Evolutionary conservation across 257 asterid species (phyloP).

Genomic region (Solanum boliviense): DNA sequence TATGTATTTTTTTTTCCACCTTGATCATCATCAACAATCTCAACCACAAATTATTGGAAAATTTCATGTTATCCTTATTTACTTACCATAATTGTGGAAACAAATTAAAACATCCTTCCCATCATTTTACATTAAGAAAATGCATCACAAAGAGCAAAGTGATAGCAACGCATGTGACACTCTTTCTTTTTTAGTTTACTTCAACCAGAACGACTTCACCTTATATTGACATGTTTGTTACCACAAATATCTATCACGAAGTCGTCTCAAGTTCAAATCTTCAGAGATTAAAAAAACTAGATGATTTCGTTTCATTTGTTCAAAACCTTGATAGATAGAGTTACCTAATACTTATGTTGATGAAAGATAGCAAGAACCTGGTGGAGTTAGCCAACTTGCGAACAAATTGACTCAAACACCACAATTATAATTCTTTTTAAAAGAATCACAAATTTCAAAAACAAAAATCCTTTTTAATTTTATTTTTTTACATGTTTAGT

Average conservation of each 20-base stretch:
- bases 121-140: neutral
- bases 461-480: neutral
- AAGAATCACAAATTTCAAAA: neutral
- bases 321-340: neutral
- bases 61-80: neutral
- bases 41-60: slow-evolving; percentile 29
- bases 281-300: neutral
- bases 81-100: neutral
- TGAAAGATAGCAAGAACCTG: neutral
- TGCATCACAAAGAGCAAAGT: neutral
- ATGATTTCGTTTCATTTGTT: too few species aligned
- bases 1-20: neutral
- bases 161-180: neutral
- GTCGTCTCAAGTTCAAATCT: neutral
- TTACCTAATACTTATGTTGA: neutral
- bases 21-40: slow-evolving; percentile 16
- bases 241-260: neutral
- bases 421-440: neutral
- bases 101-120: neutral
- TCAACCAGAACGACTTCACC: neutral
- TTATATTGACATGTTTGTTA: neutral
- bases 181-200: neutral
- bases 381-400: neutral
- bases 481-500: neutral
- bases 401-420: neutral